Base-by-base conservation (phyloP, 495 filamentous ascomycete species). In the Neurospora sublineolata region DNA sequence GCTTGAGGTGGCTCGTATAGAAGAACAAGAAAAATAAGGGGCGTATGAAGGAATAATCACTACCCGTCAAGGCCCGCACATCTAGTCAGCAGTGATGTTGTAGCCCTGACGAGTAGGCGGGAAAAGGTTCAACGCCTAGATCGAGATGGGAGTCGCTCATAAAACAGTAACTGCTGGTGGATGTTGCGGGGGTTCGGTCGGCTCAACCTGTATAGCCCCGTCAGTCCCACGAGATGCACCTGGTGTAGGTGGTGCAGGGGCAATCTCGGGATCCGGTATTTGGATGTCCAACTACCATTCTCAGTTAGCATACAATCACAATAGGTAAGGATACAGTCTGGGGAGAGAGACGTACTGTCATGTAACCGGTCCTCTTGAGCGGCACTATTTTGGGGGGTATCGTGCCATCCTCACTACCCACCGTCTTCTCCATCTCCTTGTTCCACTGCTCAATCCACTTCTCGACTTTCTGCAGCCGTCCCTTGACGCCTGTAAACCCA, bases 381-480 rank as follows among this genome's bases (percentile, higher is more conserved):
- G 90, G 86, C 75, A 96, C 87, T 72, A 96, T 90, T 75, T 84
- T 88, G 4, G 93, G 91, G 14, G 84, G 73, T 7, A 88, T 84
- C 80, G 73, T 81, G 73, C 77, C 87, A 79, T 80, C 89, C 72
- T 84, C 87, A 16, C 78, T 80, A 68, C 80, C 82, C 14, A 81
- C 82, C 39, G 84, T 80, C 75, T 84, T 85, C 75, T 85, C 86
- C 79, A 87, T 84, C 68, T 91, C 86, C 14, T 77, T 75, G 77
- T 97, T 97, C 91, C 92, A 94, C 69, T 88, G 86, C 73, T 95
- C 90, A 44, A 97, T 82, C 87, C 89, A 95, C 69, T 77, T 79
- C 79, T 97, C 94, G 20, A 97, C 82, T 3, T 80, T 83, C 41
- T 82, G 82, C 30, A 95, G 76, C 68, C 89, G 83, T n/a, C 83